These are phyloP conservation scores for Amanita brunnescens DNA, from an alignment of 768 basidiomycete genomes.

Conservation along the genomic window DNA sequence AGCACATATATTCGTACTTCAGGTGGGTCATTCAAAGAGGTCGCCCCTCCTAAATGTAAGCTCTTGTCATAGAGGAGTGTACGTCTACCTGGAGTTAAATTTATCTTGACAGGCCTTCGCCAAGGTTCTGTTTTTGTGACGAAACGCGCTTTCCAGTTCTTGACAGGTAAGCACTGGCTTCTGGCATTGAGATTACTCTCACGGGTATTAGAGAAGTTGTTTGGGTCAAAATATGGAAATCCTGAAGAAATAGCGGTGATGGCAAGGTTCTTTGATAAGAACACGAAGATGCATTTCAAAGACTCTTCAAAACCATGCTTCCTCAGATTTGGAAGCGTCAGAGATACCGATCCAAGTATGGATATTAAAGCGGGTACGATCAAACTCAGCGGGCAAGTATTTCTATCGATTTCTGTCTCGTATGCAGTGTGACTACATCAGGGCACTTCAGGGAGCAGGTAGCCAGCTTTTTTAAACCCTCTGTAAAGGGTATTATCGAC, in stretches of 20 bases:
- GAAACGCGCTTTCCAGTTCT: neutral
- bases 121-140: neutral
- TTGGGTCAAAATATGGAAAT: constrained; percentile 14
- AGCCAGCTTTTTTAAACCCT: constrained; percentile 2
- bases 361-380: constrained; percentile 36
- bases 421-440: constrained; percentile 21
- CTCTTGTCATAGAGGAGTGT: neutral
- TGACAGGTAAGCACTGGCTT: neutral
- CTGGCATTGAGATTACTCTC: neutral
- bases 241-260: constrained; percentile 26
- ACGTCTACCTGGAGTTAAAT: constrained; percentile 19
- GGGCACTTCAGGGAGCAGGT: neutral
- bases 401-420: neutral
- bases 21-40: neutral
- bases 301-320: constrained; percentile 26
- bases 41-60: neutral
- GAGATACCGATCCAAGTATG: constrained; percentile 29
- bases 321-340: constrained; percentile 35
- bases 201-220: neutral
- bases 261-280: constrained; percentile 34
- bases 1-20: neutral
- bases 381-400: neutral
- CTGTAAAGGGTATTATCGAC: neutral
- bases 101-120: constrained; percentile 10
- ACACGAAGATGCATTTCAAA: constrained; percentile 35